Percentiles rank a stretch among this genome's conserved stretches.
These are phyloP conservation scores for Fistulifera solaris DNA, from an alignment of 108 stramenopile species.

Conservation along the genomic window DNA sequence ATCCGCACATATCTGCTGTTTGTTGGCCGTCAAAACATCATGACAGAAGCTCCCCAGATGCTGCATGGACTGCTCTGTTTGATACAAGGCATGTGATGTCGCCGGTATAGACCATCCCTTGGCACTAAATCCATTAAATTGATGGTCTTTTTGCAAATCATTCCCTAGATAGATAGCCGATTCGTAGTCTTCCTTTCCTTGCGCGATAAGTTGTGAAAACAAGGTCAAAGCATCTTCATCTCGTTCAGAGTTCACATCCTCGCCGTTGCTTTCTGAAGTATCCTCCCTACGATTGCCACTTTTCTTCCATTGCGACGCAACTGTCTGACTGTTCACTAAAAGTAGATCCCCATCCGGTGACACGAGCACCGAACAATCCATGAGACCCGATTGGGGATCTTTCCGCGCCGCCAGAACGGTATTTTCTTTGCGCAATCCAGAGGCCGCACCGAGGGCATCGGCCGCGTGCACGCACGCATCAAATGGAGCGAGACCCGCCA, in stretches of 20 bases:
- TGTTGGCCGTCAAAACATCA: slow-evolving; percentile 12
- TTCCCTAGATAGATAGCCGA: slow-evolving; percentile 43
- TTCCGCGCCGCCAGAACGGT: slow-evolving; percentile 7
- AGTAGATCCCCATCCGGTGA: slow-evolving; percentile 62
- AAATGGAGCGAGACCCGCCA: slow-evolving; percentile 20
- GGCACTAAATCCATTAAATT: slow-evolving; percentile 50
- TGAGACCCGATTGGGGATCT: slow-evolving; percentile 18
- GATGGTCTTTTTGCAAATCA: slow-evolving; percentile 42
- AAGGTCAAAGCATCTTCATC: slow-evolving; percentile 20
- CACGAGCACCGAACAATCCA: slow-evolving; percentile 55
- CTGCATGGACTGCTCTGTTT: slow-evolving; percentile 23
- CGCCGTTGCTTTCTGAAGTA: too few relatives aligned
- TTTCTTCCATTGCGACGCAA: too few relatives aligned
- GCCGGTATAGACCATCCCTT: slow-evolving; percentile 37
- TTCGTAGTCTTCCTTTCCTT: slow-evolving; percentile 32
- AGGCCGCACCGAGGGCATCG: slow-evolving; percentile 39
- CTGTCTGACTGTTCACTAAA: slow-evolving; percentile 9
- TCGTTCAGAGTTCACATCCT: too few relatives aligned
- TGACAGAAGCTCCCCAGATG: slow-evolving; percentile 14
- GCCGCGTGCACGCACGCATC: slow-evolving; percentile 52
- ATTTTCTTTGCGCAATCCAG: slow-evolving; percentile 5
- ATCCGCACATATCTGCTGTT: slow-evolving; percentile 6
- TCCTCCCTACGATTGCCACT: too few relatives aligned
- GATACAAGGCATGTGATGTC: slow-evolving; percentile 23
- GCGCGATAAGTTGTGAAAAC: slow-evolving; percentile 20